Evolutionary conservation across 306 rosid species (phyloP).

Genomic region (Senna siamea): DNA sequence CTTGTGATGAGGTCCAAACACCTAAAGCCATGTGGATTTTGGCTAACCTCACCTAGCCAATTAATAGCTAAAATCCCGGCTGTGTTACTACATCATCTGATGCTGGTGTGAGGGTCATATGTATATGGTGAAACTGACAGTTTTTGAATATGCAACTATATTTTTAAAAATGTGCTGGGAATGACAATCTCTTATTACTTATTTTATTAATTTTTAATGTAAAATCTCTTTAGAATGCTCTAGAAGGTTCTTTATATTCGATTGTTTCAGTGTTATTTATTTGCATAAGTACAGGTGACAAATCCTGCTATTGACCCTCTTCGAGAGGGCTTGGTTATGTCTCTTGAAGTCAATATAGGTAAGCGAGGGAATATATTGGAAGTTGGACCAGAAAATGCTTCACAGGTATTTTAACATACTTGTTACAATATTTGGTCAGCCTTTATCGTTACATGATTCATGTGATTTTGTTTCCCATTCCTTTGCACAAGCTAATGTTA

Average conservation of each 20-base stretch:
- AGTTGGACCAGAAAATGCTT: constrained; percentile 93
- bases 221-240: constrained; percentile 25
- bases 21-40: background rate
- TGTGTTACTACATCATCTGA: background rate
- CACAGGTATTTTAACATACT: constrained; percentile 66
- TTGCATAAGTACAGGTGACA: constrained; percentile 68
- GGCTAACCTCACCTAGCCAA: no score
- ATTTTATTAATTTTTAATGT: constrained; percentile 10
- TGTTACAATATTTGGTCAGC: constrained; percentile 14
- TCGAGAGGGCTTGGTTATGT: constrained; percentile 98
- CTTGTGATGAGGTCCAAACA: background rate
- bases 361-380: constrained; percentile 86
- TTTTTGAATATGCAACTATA: background rate
- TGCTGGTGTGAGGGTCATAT: background rate
- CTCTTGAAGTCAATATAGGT: constrained; percentile 97
- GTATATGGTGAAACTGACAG: background rate
- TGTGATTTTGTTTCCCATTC: constrained; percentile 34
- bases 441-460: constrained; percentile 6
- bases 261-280: constrained; percentile 11
- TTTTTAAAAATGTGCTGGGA: no score
- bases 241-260: constrained; percentile 16
- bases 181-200: background rate
- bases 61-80: no score
- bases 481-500: constrained; percentile 31
- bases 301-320: constrained; percentile 99